Percentiles rank a stretch among this genome's conserved stretches.
phyloP scores from a whole-genome alignment of 805 yeast genomes.

The Pichia thaimueangensis region DNA sequence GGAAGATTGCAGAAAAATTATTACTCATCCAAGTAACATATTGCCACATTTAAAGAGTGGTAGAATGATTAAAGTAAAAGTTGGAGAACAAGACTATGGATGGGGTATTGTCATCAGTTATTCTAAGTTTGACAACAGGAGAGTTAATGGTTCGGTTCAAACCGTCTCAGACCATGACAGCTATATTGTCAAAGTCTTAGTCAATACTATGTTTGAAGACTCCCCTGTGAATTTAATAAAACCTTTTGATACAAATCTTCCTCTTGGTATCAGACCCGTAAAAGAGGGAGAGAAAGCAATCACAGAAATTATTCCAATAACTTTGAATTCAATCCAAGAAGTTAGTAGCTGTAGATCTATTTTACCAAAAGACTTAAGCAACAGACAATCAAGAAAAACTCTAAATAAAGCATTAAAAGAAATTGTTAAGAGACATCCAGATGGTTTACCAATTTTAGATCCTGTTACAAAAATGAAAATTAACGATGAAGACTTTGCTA shows the following conservation, averaged over 20 bases:
- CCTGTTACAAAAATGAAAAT: conserved; percentile 93
- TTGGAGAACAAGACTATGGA: conserved; percentile 71
- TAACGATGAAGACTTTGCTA: conserved; percentile 58
- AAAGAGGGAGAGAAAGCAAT: conserved; percentile 61
- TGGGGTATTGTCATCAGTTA: conserved; percentile 90
- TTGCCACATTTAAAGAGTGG: conserved; percentile 86
- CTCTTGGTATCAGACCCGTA: conserved; percentile 87
- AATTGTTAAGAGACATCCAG: conserved; percentile 76
- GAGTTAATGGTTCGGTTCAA: conserved; percentile 48
- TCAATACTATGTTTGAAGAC: conserved; percentile 69
- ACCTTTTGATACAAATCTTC: conserved; percentile 69
- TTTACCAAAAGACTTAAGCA: conserved; percentile 70
- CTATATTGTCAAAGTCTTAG: conserved; percentile 79
- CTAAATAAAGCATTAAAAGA: conserved; percentile 70
- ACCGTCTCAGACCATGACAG: conserved; percentile 79
- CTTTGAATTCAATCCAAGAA: conserved; percentile 65
- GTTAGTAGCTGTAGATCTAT: conserved; percentile 77
- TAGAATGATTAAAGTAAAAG: conserved; percentile 63
- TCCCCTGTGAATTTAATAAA: conserved; percentile 80
- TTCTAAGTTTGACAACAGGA: conserved; percentile 39
- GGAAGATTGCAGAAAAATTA: conserved; percentile 69
- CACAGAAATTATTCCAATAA: conserved; percentile 77
- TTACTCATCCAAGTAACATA: conserved; percentile 86
- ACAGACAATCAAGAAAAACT: conserved; percentile 50
- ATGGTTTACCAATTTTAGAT: conserved; percentile 86